Base-by-base conservation (phyloP, 2,329 filamentous ascomycete species). In the Paraphaeosphaeria minitans region DNA sequence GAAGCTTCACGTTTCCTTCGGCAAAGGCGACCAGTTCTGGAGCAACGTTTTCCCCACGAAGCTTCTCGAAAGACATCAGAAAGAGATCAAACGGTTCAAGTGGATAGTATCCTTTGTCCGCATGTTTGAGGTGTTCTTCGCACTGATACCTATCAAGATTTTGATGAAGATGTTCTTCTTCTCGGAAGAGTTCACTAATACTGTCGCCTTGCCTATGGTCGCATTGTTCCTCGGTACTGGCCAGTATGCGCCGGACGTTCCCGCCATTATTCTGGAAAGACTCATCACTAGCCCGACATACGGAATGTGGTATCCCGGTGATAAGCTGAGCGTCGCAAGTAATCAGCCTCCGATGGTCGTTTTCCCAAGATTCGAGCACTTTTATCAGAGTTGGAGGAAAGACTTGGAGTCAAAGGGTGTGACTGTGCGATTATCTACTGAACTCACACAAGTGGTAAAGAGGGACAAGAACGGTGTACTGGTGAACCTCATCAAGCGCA, bases 161-260 rank as follows among this genome's bases (percentile, higher is more conserved):
- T 82, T 92, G 71, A 80, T 92, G 65, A 85, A 84, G 56, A 74
- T 91, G 52, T 91, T 90, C 74, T 78, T 85, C 57, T 92, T 92
- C 75, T 87, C 82, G 56, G 81, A 84, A 10, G 88, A 90, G 56
- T 93, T 92, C 69, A 84, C 84, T 16, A 87, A 92, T 67, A 87
- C 86, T 37, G 87, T 92, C 75, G 86, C 89, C 0, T 81, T 90
- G 57, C 89, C 89, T 0, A 84, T 92, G 72, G 84, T 91, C 33
- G 89, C 89, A 0, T 78, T 92, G 1, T 92, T 93, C 69, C 79
- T 92, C 0, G 89, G 89, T 0, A 92, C 89, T 6, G 89, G 89
- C 1, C 92, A 92, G 64, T 87, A 90, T 66, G 89, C 89, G 0
- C 85, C 89, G 0, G 86, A 91, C 62, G 89, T 92, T 0, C 86